Evolutionary conservation across 805 yeast species (phyloP), one percentile per base, ranked within the genome.

Genomic region (Wickerhamiella qilinensis): DNA sequence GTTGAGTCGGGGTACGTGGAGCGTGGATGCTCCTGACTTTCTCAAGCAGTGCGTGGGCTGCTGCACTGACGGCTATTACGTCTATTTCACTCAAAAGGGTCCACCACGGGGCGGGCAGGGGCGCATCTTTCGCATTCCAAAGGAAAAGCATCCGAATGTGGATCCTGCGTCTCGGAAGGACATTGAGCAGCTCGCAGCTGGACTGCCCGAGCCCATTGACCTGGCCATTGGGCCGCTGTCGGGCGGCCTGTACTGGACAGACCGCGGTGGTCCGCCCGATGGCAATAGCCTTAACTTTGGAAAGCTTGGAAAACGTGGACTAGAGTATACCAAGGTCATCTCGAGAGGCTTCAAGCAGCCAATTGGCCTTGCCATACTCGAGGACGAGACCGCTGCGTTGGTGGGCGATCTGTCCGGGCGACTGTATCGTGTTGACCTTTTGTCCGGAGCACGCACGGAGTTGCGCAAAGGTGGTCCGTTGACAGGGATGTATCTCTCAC

Each of bases 171-270:
- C 8, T 12, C 27, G 27, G 11, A 24, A 12, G 11, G 35, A 36
- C 15, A n/a, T 33, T 2, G 29, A 27, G 22, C 16, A 20, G 3
- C 30, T 38, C 4, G 16, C 24, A 12, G 33, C 12, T 4, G 18
- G n/a, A 4, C 40, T 38, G 3, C 40, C 40, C 14, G 40, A 38
- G 31, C 40, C 40, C 3, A 38, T 38, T 33, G 40, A 38, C 20
- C 5, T 38, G 18, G 19, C 33, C 8, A 20, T 30, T 2, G 28
- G 25, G 7, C 24, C 9, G 3, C n/a, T n/a, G n/a, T 20, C 22
- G 6, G 38, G 35, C 5, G 30, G 15, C 14, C 12, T 38, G 3
- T 38, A 33, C 29, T 38, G 40, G 40, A 38, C 40, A 16, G 40
- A 38, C 25, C 30, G 40, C 4, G 40, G 40, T 15, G 36, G 33